Percentiles rank a stretch among this genome's conserved stretches.
Evolutionary conservation across 1,284 basidiomycete species (phyloP).

Genomic region (Irpex sp.): DNA sequence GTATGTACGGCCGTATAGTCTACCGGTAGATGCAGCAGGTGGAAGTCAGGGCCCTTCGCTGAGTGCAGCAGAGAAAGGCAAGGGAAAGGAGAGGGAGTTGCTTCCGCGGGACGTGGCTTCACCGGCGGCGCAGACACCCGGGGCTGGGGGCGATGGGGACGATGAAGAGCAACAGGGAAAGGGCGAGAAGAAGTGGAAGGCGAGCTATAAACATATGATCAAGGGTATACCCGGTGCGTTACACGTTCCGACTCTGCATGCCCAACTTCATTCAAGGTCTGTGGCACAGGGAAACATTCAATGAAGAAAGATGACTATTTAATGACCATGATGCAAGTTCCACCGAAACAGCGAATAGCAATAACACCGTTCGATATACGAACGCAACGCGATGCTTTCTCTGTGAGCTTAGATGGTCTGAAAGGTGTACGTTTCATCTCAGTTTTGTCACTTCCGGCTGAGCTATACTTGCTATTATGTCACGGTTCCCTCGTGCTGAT

Average conservation of each 20-base stretch:
- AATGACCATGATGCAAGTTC: slow-evolving; percentile 57
- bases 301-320: slow-evolving; percentile 77
- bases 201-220: slow-evolving; percentile 73
- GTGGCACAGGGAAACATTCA: slow-evolving; percentile 65
- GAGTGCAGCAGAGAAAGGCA: slow-evolving; percentile 48
- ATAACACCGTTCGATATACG: slow-evolving; percentile 63
- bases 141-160: slow-evolving; percentile 40
- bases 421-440: slow-evolving; percentile 58
- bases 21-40: slow-evolving; percentile 22
- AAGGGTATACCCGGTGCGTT: slow-evolving; percentile 69
- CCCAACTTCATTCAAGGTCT: slow-evolving; percentile 4
- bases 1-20: slow-evolving; percentile 55
- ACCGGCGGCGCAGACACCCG: slow-evolving; percentile 35
- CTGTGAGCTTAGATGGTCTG: slow-evolving; percentile 67
- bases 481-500: slow-evolving; percentile 2
- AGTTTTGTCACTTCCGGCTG: slow-evolving; percentile 14
- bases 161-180: slow-evolving; percentile 47
- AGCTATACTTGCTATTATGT: neutral
- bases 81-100: slow-evolving; percentile 55
- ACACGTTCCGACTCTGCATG: slow-evolving; percentile 9
- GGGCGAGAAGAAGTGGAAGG: slow-evolving; percentile 76
- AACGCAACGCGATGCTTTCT: slow-evolving; percentile 70
- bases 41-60: slow-evolving; percentile 14
- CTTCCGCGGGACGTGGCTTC: slow-evolving; percentile 25
- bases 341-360: slow-evolving; percentile 65